Conservation (phyloP, 805 yeast genomes). For the Geotrichum ghanense region DNA sequence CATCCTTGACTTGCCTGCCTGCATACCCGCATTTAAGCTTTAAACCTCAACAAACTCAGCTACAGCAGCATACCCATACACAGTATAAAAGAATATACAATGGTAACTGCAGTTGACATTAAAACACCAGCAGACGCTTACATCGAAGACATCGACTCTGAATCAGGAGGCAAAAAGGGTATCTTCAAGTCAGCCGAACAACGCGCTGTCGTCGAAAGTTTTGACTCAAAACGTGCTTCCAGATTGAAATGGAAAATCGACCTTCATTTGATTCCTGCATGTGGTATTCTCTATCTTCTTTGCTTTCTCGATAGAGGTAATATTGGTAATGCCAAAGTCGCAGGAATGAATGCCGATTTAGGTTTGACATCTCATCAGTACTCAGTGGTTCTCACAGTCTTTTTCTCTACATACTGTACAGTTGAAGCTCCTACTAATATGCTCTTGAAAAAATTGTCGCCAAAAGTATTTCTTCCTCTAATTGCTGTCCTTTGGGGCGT, state of each 20-base stretch:
- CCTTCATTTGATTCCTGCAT: slow-evolving; percentile 33
- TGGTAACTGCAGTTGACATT: not conserved
- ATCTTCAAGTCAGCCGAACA: not conserved
- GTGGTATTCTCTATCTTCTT: slow-evolving; percentile 35
- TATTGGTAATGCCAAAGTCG: slow-evolving; percentile 41
- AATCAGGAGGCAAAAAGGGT: not conserved
- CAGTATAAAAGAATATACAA: no score
- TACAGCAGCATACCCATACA: no score
- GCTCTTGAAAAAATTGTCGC: slow-evolving; percentile 33
- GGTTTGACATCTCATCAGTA: slow-evolving; percentile 20
- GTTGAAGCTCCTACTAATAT: slow-evolving; percentile 19
- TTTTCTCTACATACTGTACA: slow-evolving; percentile 22
- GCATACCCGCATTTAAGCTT: no score
- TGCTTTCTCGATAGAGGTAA: slow-evolving; percentile 42
- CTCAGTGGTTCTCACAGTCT: slow-evolving; percentile 32
- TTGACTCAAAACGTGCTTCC: not conserved
- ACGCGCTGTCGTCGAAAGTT: not conserved
- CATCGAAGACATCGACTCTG: slow-evolving; percentile 1
- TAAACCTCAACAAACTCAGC: no score
- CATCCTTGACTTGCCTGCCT: no score
- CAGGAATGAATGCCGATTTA: slow-evolving; percentile 35
- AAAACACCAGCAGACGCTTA: not conserved
- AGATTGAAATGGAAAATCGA: slow-evolving; percentile 29
- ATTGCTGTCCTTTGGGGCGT: slow-evolving; percentile 21
- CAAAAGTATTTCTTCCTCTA: slow-evolving; percentile 33